A percentile compares a stretch with the other conserved stretches of the same genome.
phyloP scores from a whole-genome alignment of 2,329 filamentous ascomycete species.

The Fusarium tjaetaba region DNA sequence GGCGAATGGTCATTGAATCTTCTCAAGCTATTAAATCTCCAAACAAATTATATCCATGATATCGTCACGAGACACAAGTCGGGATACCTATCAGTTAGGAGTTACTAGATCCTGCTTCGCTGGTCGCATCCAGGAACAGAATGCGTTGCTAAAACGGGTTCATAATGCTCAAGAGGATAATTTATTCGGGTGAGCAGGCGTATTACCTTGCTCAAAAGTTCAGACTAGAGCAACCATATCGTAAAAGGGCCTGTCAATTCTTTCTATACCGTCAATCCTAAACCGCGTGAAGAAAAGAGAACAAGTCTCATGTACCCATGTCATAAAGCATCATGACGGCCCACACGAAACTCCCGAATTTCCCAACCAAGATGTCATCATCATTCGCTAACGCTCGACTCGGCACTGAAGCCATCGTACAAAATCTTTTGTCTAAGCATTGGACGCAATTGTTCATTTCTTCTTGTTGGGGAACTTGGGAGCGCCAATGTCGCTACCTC shows the following conservation, averaged over 20 bases:
- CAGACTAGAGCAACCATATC: constrained; percentile 17
- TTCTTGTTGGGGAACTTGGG: constrained; percentile 83
- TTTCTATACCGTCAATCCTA: constrained; percentile 27
- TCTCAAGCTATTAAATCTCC: background rate
- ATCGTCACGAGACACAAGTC: background rate
- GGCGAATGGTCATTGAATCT: background rate
- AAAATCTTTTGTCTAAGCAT: constrained; percentile 23
- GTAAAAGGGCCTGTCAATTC: constrained; percentile 14
- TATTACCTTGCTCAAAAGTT: constrained; percentile 5
- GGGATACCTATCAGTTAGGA: background rate
- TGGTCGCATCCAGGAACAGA: background rate
- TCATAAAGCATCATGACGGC: constrained; percentile 42
- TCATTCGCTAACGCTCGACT: constrained; percentile 45
- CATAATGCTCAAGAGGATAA: constrained; percentile 11
- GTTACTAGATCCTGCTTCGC: background rate
- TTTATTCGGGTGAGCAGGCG: constrained; percentile 20
- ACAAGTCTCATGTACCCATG: constrained; percentile 40
- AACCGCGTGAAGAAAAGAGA: constrained; percentile 26
- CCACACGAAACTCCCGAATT: constrained; percentile 42
- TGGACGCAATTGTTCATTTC: constrained; percentile 46
- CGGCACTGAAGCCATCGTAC: constrained; percentile 41
- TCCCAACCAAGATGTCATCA: constrained; percentile 41
- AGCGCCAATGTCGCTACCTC: constrained; percentile 85
- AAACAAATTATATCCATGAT: background rate
- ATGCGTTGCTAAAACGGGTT: background rate